Percentiles rank a stretch among this genome's conserved stretches.
Evolutionary conservation across 768 basidiomycete species (phyloP).

Genomic region (Suillus subaureus): DNA sequence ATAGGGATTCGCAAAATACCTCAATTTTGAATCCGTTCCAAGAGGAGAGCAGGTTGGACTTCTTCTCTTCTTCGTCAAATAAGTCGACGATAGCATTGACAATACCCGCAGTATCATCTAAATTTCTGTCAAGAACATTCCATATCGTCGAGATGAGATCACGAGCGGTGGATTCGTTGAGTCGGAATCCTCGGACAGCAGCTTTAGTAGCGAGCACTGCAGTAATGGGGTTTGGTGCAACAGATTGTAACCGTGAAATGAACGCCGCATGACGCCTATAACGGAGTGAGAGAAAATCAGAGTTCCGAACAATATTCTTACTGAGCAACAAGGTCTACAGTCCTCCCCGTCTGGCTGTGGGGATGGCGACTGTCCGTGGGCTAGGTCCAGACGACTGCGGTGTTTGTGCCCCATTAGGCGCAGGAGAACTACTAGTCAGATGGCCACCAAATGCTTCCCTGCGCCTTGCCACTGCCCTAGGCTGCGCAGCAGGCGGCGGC

Average conservation of each 20-base stretch:
- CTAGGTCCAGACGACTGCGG: constrained; percentile 23
- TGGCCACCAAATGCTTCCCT: constrained; percentile 64
- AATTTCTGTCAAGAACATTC: constrained; percentile 66
- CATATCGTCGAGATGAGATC: constrained; percentile 91
- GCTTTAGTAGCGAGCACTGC: constrained; percentile 68
- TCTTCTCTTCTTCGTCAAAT: constrained; percentile 85
- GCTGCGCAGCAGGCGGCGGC: constrained; percentile 39
- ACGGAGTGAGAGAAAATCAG: constrained; percentile 3
- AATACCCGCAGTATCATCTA: constrained; percentile 76
- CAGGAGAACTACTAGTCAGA: constrained; percentile 47
- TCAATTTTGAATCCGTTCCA: constrained; percentile 88
- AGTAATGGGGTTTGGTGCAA: constrained; percentile 58
- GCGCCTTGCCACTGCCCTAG: constrained; percentile 43
- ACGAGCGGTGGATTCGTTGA: constrained; percentile 75
- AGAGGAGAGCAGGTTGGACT: constrained; percentile 66
- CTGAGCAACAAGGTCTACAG: constrained; percentile 57
- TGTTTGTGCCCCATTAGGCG: constrained; percentile 13
- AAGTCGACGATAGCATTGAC: constrained; percentile 76
- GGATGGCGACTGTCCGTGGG: constrained; percentile 32
- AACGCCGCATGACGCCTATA: constrained; percentile 69
- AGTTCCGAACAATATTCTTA: constrained; percentile 34
- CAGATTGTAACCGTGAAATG: constrained; percentile 57
- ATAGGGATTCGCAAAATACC: constrained; percentile 41
- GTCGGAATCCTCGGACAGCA: constrained; percentile 76
- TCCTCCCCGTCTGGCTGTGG: constrained; percentile 38